Evolutionary conservation across 768 basidiomycete species (phyloP), one percentile per base, ranked within the genome.

Genomic region (Mrakia blollopis): DNA sequence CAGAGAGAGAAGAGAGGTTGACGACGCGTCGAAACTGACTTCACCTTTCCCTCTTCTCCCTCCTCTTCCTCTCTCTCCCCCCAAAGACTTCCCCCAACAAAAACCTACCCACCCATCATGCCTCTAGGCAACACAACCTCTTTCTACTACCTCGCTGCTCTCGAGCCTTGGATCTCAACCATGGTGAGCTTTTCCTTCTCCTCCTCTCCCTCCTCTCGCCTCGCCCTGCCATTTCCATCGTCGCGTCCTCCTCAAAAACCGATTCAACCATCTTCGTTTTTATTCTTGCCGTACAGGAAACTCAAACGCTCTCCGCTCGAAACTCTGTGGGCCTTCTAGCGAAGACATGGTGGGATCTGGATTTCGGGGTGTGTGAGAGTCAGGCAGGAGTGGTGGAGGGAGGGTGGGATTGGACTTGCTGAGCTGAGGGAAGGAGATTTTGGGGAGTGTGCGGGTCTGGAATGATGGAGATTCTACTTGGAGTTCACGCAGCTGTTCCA

Each of bases 101-200:
- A 84, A 7, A 81, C 82, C 18, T 94, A 92, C 84, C 90, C 94
- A 44, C 90, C 92, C 2, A 86, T 96, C 75, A 89, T 89, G 83
- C 88, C 94, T 8, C 18, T 74, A 11, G 60, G 61, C 54, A 68
- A 68, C 65, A 32, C 54, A 0, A 54, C 50, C 32, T 52, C 65
- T 21, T 76, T 76, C 68, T 76, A 92, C 85, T 98, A 98, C 80
- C 90, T 94, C 65, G 96, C 94, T 79, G 89, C 92, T 0, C 91
- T 97, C 79, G 96, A 98, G 85, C 90, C 93, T 89, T 91, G 84
- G 80, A 91, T 94, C 65, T 92, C 90, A 21, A 93, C 93, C 9
- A 97, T 98, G 95, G 57, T 28, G 8, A n/a, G 57, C 50, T n/a
- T 37, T 10, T 1, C 23, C 37, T 65, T 28, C 28, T 18, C 28